Conservation (phyloP, 306 rosid genomes). For the Prunus campanulata region DNA sequence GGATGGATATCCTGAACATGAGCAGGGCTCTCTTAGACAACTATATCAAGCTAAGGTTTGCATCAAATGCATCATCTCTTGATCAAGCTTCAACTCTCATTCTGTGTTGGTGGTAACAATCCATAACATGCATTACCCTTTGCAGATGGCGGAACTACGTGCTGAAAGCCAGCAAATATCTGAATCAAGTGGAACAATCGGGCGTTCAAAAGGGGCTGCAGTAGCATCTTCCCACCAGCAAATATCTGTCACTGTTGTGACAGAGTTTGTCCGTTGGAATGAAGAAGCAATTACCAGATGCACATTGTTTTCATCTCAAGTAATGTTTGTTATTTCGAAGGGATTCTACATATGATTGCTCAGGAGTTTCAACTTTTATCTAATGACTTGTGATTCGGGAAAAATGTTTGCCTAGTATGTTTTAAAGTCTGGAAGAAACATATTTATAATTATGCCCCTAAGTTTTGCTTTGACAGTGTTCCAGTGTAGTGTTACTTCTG, state of each 20-base stretch:
- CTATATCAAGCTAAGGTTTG: slow-evolving; percentile 88
- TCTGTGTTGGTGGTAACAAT: slow-evolving; percentile 21
- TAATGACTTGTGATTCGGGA: background rate
- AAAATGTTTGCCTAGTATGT: background rate
- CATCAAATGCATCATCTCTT: slow-evolving; percentile 14
- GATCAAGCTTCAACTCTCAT: slow-evolving; percentile 12
- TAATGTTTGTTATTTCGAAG: slow-evolving; percentile 33
- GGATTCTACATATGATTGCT: background rate
- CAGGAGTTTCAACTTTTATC: background rate
- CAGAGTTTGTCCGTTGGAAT: slow-evolving; percentile 99
- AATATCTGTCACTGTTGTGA: slow-evolving; percentile 96
- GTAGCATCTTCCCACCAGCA: slow-evolving; percentile 79
- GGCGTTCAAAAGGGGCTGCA: slow-evolving; percentile 86
- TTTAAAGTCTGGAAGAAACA: background rate
- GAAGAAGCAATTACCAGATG: slow-evolving; percentile 98
- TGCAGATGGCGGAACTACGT: slow-evolving; percentile 86
- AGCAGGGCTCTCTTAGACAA: slow-evolving; percentile 90
- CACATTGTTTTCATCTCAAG: slow-evolving; percentile 90
- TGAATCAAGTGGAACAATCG: slow-evolving; percentile 85
- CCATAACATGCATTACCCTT: slow-evolving; percentile 17
- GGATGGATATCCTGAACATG: slow-evolving; percentile 96
- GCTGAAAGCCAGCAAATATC: slow-evolving; percentile 78
- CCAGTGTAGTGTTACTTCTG: background rate
- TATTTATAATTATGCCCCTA: background rate
- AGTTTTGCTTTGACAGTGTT: background rate